Base-by-base conservation (phyloP, 2,329 filamentous ascomycete species). In the Alternaria gansuensis region DNA sequence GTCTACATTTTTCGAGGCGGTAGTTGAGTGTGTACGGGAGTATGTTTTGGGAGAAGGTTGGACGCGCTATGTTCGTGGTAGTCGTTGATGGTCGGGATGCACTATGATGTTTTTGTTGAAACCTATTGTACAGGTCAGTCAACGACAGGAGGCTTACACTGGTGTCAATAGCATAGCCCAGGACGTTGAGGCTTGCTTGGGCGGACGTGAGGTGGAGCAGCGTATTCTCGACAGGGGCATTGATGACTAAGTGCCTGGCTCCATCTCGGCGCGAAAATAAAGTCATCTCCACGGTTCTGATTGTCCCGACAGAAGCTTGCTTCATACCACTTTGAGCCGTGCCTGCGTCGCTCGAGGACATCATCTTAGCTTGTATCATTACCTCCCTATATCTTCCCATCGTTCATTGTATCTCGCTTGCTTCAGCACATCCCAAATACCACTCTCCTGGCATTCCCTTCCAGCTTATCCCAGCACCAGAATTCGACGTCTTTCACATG, bases 171-270 rank as follows among this genome's bases (percentile, higher is more conserved):
- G 21, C 43, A 45, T 10, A 14, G 17, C 4, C 21, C 44, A 48
- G 44, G 6, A 21, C 21, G 13, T 24, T 10, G 21, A 40, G 5
- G 34, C n/a, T 2, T 45, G 33, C 55, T 49, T 26, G 31, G 50
- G 24, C 26, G 17, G 26, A 37, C 17, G 39, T 37, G 31, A n/a
- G 14, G 29, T 21, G 17, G 31, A 33, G 11, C 9, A 17, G n/a
- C 33, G 39, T 24, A 29, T 44, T 29, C 33, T 29, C 33, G 26
- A 39, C 24, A 54, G 17, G 44, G 29, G 37, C 31, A 8, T 28
- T 13, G 28, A 48, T 53, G 34, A 57, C 49, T 57, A 53, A 57
- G 24, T 13, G 11, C 5, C 33, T 21, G 34, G 33, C 21, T 40
- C 33, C 23, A 37, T 31, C 31, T 51, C 43, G 29, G 28, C 21